These are phyloP conservation scores for Limnomonas spitsbergensis DNA, from an alignment of 139 green algal genomes.

Conservation along the genomic window DNA sequence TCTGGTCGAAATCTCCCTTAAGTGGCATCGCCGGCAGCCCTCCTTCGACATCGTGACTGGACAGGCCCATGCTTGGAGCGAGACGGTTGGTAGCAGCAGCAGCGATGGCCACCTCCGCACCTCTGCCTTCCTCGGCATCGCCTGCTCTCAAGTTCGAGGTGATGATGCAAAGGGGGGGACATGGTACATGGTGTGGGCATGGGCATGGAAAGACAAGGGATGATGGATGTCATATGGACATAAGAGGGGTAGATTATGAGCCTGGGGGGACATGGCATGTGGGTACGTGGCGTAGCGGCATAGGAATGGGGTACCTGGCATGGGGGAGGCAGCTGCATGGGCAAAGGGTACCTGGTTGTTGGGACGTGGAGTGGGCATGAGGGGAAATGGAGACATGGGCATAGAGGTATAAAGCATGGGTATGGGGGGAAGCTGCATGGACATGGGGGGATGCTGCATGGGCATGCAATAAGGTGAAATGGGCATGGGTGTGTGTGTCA, in stretches of 20 bases:
- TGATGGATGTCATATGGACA: neutral
- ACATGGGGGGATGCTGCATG: neutral
- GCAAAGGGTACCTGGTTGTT: too few species aligned
- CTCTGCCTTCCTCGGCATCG: constrained; percentile 37
- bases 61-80: neutral
- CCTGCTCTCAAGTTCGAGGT: constrained; percentile 55
- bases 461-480: too few species aligned
- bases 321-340: neutral
- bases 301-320: neutral
- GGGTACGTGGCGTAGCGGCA: neutral
- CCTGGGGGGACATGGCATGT: neutral
- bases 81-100: neutral
- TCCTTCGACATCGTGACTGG: too few species aligned
- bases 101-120: neutral
- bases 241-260: neutral
- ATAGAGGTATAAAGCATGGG: neutral
- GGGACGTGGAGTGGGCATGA: neutral
- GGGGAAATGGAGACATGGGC: neutral
- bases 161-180: neutral
- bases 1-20: too few species aligned
- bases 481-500: too few species aligned
- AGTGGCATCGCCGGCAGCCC: too few species aligned
- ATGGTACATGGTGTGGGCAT: neutral
- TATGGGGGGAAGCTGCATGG: neutral
- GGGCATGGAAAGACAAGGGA: neutral